These are phyloP conservation scores for Xylaria sp. DNA, from an alignment of 495 filamentous ascomycete genomes.

Conservation along the genomic window DNA sequence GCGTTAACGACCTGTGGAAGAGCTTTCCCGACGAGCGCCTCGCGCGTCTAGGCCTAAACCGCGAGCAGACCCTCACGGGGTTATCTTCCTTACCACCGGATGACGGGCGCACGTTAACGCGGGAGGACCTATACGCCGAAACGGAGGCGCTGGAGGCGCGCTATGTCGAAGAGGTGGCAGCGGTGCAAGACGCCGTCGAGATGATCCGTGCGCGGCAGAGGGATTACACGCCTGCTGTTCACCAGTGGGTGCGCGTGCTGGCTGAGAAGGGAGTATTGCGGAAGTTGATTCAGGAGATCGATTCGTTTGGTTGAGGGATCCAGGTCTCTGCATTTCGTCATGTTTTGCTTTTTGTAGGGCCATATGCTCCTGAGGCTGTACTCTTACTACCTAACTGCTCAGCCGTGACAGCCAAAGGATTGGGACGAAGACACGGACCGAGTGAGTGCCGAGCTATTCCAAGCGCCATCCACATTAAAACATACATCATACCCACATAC, in stretches of 20 bases:
- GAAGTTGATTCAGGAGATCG: constrained; percentile 40
- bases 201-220: constrained; percentile 43
- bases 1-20: constrained; percentile 25
- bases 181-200: constrained; percentile 35
- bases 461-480: background rate
- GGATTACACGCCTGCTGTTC: constrained; percentile 51
- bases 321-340: background rate
- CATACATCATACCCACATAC: background rate
- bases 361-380: background rate
- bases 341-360: background rate
- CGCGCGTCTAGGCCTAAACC: constrained; percentile 33
- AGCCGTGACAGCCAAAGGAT: background rate
- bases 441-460: background rate
- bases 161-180: constrained; percentile 35
- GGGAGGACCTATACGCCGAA: constrained; percentile 32
- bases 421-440: too few species aligned
- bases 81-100: background rate
- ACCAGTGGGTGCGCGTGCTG: constrained; percentile 52
- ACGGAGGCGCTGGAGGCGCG: constrained; percentile 36
- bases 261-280: constrained; percentile 49
- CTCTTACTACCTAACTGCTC: background rate
- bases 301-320: background rate
- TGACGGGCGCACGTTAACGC: background rate
- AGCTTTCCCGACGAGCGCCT: constrained; percentile 31
- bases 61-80: constrained; percentile 26